These are phyloP conservation scores for Aspergillus versicolor DNA, from an alignment of 2,329 filamentous ascomycete genomes.

Conservation along the genomic window DNA sequence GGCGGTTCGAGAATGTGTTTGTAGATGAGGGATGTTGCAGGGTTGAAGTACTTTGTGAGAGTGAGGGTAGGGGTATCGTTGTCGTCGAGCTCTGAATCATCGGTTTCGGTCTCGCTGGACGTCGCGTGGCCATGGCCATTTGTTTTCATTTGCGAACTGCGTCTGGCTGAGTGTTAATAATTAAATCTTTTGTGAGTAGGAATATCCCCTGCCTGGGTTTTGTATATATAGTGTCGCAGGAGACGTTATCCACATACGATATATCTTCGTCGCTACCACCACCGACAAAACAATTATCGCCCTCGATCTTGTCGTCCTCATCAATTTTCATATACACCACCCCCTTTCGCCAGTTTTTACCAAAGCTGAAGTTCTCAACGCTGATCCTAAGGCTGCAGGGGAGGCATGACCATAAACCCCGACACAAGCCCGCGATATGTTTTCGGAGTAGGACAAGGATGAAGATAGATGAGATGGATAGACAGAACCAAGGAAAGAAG, in stretches of 20 bases:
- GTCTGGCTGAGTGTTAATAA: not conserved
- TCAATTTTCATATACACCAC: not conserved
- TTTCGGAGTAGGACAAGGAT: not conserved
- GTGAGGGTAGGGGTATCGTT: not conserved
- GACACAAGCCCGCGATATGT: not conserved
- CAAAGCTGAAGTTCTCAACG: too few relatives aligned
- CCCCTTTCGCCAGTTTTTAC: not conserved
- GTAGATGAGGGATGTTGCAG: constrained; percentile 15
- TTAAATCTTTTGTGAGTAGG: too few relatives aligned
- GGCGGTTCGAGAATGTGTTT: constrained; percentile 10
- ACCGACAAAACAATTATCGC: not conserved
- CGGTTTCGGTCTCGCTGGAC: not conserved
- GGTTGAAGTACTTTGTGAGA: constrained; percentile 23
- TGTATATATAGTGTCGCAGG: too few relatives aligned
- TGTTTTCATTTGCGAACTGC: not conserved
- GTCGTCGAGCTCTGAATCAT: not conserved
- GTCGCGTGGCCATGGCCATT: not conserved
- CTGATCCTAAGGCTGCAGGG: not conserved
- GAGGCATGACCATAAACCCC: not conserved
- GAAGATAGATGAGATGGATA: not conserved
- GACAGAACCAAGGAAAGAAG: not conserved
- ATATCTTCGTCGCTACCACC: not conserved
- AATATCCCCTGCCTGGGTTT: too few relatives aligned
- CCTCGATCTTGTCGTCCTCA: too few relatives aligned
- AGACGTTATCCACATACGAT: not conserved